A percentile compares a stretch with the other conserved stretches of the same genome.
Evolutionary conservation across 805 yeast genomes (phyloP).

Genomic region (Yarrowia divulgata): DNA sequence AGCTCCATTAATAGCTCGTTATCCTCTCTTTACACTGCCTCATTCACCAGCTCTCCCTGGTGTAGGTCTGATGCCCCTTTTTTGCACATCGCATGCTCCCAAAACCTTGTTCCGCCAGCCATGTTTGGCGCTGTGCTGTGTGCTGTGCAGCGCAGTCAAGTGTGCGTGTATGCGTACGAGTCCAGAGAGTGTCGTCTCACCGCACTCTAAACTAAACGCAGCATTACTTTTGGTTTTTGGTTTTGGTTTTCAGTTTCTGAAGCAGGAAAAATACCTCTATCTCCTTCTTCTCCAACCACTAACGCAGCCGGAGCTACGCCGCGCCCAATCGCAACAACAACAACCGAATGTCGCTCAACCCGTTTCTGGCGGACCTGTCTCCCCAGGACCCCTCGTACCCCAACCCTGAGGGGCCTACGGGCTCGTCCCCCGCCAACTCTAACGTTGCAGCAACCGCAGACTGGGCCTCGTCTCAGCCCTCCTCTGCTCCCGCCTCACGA

Average conservation of each 20-base stretch:
- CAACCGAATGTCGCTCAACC: constrained; percentile 37
- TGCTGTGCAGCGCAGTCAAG: neutral
- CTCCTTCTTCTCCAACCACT: constrained; percentile 3
- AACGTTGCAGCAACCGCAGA: constrained; percentile 30
- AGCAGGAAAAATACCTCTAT: constrained; percentile 8
- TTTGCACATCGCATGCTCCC: constrained; percentile 36
- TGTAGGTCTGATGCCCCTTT: constrained; percentile 31
- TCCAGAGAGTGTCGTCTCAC: constrained; percentile 10
- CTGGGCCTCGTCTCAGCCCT: constrained; percentile 35
- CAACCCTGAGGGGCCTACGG: constrained; percentile 4
- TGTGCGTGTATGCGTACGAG: neutral
- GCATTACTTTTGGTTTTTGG: constrained; percentile 9
- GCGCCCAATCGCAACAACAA: constrained; percentile 17
- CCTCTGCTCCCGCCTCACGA: constrained; percentile 24
- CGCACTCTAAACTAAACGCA: constrained; percentile 11
- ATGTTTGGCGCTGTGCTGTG: neutral
- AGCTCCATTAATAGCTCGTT: neutral
- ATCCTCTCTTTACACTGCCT: constrained; percentile 15
- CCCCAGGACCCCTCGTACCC: constrained; percentile 11
- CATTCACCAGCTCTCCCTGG: constrained; percentile 14
- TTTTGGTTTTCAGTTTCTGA: neutral
- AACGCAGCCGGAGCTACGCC: constrained; percentile 37
- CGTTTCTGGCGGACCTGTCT: constrained; percentile 33
- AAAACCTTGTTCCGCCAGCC: constrained; percentile 29
- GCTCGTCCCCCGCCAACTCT: constrained; percentile 32